Percentiles rank a stretch among this genome's conserved stretches.
phyloP scores from a whole-genome alignment of 306 rosid species.

The Biancaea sappan region DNA sequence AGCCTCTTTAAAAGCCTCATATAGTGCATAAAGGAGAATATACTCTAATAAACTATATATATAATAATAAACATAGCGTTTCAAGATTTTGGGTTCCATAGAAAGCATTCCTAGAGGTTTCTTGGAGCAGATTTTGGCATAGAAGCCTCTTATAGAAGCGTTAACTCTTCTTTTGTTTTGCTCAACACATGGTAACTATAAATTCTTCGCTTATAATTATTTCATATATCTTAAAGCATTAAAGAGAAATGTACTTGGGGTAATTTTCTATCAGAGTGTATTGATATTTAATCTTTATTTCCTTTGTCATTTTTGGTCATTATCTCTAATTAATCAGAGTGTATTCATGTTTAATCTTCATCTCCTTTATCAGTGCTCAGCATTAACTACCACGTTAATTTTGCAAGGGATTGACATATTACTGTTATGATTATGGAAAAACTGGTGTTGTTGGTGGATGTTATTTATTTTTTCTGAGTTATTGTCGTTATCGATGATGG shows the following conservation, averaged over 20 bases:
- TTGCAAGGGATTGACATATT: no score
- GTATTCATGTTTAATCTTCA: no score
- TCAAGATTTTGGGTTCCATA: constrained; percentile 33
- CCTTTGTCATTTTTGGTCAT: constrained; percentile 34
- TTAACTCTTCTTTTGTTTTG: constrained; percentile 41
- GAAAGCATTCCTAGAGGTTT: constrained; percentile 46
- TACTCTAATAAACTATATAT: constrained; percentile 45
- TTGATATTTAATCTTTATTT: constrained; percentile 25
- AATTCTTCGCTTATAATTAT: constrained; percentile 45
- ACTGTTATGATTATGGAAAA: no score
- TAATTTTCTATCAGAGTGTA: constrained; percentile 22
- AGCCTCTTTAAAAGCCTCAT: constrained; percentile 52
- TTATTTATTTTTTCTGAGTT: no score
- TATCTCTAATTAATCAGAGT: constrained; percentile 7
- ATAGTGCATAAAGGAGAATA: constrained; percentile 49
- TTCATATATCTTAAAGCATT: constrained; percentile 11
- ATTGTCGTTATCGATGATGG: no score
- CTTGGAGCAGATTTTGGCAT: constrained; percentile 42
- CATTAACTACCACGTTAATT: no score
- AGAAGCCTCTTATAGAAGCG: constrained; percentile 39
- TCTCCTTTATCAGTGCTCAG: no score
- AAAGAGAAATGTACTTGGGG: constrained; percentile 23
- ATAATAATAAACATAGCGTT: constrained; percentile 33
- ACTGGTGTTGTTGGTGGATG: no score
- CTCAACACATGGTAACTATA: constrained; percentile 55